phyloP scores from a whole-genome alignment of 1,284 basidiomycete species.

The Tilletia indica region DNA sequence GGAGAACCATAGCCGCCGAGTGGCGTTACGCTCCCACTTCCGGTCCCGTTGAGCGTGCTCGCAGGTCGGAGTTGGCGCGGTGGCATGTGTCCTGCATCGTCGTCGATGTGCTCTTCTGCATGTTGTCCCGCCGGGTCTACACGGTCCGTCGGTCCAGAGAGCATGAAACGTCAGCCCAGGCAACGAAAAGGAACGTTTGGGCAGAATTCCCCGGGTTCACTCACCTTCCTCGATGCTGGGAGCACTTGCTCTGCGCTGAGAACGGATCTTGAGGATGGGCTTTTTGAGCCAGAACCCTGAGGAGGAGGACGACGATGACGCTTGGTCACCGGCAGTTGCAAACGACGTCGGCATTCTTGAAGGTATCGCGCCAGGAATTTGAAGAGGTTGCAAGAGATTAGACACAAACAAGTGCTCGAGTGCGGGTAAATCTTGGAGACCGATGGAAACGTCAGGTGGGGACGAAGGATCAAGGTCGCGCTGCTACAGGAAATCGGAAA shows the following conservation, averaged over 20 bases:
- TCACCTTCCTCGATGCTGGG: not conserved
- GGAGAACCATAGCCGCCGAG: not conserved
- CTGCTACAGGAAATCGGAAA: no score
- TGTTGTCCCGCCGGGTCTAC: constrained; percentile 8
- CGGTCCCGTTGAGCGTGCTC: not conserved
- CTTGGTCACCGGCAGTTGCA: no score
- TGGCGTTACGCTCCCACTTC: not conserved
- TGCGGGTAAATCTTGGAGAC: no score
- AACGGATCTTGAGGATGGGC: not conserved
- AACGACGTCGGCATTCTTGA: no score
- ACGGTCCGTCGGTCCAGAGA: not conserved
- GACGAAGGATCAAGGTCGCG: no score
- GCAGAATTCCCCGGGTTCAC: not conserved
- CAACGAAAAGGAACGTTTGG: not conserved
- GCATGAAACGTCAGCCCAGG: not conserved
- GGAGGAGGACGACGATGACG: no score
- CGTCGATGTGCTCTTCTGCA: not conserved
- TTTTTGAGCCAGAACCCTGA: not conserved
- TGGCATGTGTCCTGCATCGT: not conserved
- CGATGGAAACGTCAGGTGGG: no score
- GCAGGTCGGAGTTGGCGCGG: not conserved
- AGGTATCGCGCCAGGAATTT: no score
- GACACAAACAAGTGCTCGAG: no score
- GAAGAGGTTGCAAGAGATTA: no score
- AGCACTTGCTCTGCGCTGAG: not conserved